Base-by-base conservation (phyloP, 192 early-diverging fungal genomes). In the Glomus cerebriforme region DNA sequence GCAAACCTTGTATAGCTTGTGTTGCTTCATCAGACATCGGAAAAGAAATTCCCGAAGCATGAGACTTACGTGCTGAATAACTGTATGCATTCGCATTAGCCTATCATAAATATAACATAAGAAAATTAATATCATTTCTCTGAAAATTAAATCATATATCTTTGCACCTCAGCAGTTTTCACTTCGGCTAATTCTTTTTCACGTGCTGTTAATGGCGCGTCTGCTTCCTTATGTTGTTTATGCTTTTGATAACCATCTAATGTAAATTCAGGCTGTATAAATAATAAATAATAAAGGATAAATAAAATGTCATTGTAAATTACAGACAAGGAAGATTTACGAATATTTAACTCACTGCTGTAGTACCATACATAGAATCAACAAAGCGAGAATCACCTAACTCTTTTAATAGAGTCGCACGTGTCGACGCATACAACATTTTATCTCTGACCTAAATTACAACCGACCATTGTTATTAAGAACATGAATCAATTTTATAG, bases 341-440 rank as follows among this genome's bases (percentile, higher is more conserved):
- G 17, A 47, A 75, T 75, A 9, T 22, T 35, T 29, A 62, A 78
- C 80, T 69, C 85, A 92, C 92, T 82, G 72, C 78, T 65, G 83
- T 85, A 34, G 94, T 94, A 27, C 92, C 96, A 84, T 94, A 95
- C 75, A 99, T 86, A 19, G 86, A 89, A 79, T 99, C 95, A 9
- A 87, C 88, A 84, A 97, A 96, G 32, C 89, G 86, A 59, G 89
- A 87, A 37, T 94, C 93, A 24, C 97, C 97, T 37, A 97, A 85
- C 2, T 92, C 89, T 82, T 92, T 95, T 22, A 88, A 85, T 69
- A 97, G 82, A 7, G 94, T 91, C 10, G 93, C 92, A 72, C 93
- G 91, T 27, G 94, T 91, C 7, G 96, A 91, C 13, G 97, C 96
- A 79, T 97, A 96, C 45, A 99, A 86, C 96, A 97, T 99, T 83